These are phyloP conservation scores for Leptographium radiaticola DNA, from an alignment of 2,329 filamentous ascomycete species.

Conservation along the genomic window DNA sequence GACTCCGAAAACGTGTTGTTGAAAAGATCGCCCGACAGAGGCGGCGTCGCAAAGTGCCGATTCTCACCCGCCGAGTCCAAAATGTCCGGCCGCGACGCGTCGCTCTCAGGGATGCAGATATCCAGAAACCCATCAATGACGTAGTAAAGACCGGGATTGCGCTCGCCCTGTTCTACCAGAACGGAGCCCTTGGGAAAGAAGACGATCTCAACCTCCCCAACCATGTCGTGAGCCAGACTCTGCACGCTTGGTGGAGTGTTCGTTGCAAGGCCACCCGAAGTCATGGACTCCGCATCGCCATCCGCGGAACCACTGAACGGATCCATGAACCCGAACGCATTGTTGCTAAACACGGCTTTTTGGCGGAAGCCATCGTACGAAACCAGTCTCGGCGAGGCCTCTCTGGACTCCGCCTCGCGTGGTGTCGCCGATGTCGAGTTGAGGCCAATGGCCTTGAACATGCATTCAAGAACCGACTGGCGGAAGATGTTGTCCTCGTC, in stretches of 20 bases:
- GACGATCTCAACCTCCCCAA: constrained; percentile 89
- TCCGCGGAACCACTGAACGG: constrained; percentile 66
- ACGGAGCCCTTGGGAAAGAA: constrained; percentile 93
- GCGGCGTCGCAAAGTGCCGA: constrained; percentile 5
- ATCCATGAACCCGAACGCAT: constrained; percentile 86
- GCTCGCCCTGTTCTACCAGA: constrained; percentile 88
- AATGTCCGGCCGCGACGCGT: constrained; percentile 28
- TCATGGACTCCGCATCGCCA: constrained; percentile 75
- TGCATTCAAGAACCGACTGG: constrained; percentile 82
- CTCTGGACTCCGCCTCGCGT: constrained; percentile 59
- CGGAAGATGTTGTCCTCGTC: constrained; percentile 86
- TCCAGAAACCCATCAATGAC: constrained; percentile 95
- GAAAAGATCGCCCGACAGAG: not conserved
- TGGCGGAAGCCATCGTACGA: constrained; percentile 73
- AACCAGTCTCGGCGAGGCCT: constrained; percentile 72
- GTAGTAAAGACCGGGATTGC: constrained; percentile 95
- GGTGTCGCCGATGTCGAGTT: constrained; percentile 53
- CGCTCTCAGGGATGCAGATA: constrained; percentile 67
- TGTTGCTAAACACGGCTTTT: constrained; percentile 63
- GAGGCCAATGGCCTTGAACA: constrained; percentile 86
- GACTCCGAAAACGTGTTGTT: not conserved
- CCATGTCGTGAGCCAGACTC: constrained; percentile 62
- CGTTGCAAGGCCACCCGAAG: constrained; percentile 46
- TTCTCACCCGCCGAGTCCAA: constrained; percentile 17
- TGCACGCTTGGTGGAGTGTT: constrained; percentile 53